Evolutionary conservation across 371 early-diverging fungal genomes (phyloP), one percentile per base, ranked within the genome.

Genomic region (Circinella umbellata): DNA sequence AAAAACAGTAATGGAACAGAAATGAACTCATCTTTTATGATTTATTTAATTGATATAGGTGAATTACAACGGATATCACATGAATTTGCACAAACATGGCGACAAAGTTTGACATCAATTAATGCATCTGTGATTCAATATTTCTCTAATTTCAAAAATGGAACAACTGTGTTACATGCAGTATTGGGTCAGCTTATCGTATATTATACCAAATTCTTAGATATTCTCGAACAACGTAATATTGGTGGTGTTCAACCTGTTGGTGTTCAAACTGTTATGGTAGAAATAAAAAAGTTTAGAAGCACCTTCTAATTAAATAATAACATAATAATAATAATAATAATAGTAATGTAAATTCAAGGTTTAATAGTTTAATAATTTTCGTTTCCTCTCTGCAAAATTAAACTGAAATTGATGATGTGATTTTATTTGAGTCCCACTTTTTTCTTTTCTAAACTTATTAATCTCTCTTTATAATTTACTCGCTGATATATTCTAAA

Each of bases 131-230:
- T 95, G 15, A 90, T 93, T 57, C 95, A 94, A 69, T 88, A 91
- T 69, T 98, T 98, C 73, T 89, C 95, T 42, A 96, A 96, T 80
- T 96, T 95, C 79, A 92, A 92, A 69, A 96, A 94, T 57, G 97
- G 97, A 9, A 93, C 96, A 0, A 81, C 88, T 17, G 93, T 96
- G 18, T 80, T 97, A 49, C 97, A 98, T 69, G 88, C 92, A 13
- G 93, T 93, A 2, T 78, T 97, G 7, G 92, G 94, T 18, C 93
- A 93, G 73, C 81, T 96, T 48, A 89, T 96, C 35, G 83, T 96
- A 39, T 95, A 93, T 76, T 96, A 96, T 82, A 93, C 93, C 60
- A 90, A 92, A 34, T 97, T 95, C 76, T 73, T 92, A 69, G 87
- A 88, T 34, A 73, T 93, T 13, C 80, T 93, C 67, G 96, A 96